These are phyloP conservation scores for Hyaloscypha hepaticicola DNA, from an alignment of 495 filamentous ascomycete species.

Conservation along the genomic window DNA sequence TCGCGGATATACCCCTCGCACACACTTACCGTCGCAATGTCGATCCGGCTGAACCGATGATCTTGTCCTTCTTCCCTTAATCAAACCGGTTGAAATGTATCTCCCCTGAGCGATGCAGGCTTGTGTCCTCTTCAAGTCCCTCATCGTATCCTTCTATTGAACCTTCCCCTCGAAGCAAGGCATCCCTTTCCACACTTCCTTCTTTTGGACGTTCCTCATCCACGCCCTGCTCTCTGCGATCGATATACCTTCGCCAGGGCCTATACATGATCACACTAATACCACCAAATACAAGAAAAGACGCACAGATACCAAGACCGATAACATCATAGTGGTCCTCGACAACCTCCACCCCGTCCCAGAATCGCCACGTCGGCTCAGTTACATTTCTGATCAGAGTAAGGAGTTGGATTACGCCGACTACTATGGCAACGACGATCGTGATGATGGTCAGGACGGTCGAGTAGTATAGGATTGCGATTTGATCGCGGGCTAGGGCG, in stretches of 20 bases:
- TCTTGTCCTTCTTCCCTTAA: too few relatives aligned
- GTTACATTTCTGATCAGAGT: constrained; percentile 73
- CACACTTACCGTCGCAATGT: too few relatives aligned
- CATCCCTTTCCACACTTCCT: too few relatives aligned
- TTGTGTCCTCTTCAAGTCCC: too few relatives aligned
- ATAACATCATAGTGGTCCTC: constrained; percentile 75
- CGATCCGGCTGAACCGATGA: too few relatives aligned
- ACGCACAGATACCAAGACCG: constrained; percentile 78
- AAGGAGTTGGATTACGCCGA: constrained; percentile 81
- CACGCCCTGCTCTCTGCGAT: not conserved
- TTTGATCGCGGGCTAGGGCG: constrained; percentile 36
- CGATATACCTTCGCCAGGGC: constrained; percentile 63
- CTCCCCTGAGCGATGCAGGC: too few relatives aligned
- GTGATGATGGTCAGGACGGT: constrained; percentile 85
- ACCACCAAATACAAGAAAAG: constrained; percentile 74
- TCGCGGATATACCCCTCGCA: too few relatives aligned
- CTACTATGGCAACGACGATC: constrained; percentile 79
- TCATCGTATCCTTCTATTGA: too few relatives aligned
- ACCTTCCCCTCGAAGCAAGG: too few relatives aligned
- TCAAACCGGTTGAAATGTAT: too few relatives aligned
- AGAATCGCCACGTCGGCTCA: constrained; percentile 62
- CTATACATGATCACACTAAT: constrained; percentile 69
- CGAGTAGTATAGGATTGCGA: constrained; percentile 91
- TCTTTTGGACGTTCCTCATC: too few relatives aligned
- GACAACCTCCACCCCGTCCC: constrained; percentile 76